phyloP scores from a whole-genome alignment of 352 stramenopile species.

The Aphanomyces euteiches region DNA sequence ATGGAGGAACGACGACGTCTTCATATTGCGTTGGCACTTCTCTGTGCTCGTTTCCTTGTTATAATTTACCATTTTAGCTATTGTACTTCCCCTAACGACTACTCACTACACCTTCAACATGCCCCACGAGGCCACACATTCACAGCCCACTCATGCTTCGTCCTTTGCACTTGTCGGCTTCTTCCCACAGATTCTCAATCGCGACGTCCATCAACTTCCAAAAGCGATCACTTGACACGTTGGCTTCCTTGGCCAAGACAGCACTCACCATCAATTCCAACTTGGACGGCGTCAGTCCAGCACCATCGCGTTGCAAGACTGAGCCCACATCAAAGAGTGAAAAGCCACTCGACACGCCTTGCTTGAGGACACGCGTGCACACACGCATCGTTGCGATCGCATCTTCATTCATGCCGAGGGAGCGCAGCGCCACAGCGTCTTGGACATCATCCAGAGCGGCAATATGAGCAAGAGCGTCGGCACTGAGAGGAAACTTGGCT shows the following conservation, averaged over 20 bases:
- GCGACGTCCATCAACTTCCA: constrained; percentile 47
- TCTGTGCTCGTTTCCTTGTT: neutral
- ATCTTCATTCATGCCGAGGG: constrained; percentile 74
- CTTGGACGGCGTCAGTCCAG: constrained; percentile 70
- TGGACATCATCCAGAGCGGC: constrained; percentile 51
- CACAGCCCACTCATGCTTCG: constrained; percentile 83
- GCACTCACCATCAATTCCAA: constrained; percentile 66
- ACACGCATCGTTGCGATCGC: constrained; percentile 79
- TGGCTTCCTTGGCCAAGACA: constrained; percentile 39
- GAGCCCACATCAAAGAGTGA: constrained; percentile 82
- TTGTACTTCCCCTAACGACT: neutral
- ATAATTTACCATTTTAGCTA: constrained; percentile 3
- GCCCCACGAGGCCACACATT: no score
- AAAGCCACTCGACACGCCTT: constrained; percentile 69
- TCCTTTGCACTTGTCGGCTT: constrained; percentile 80
- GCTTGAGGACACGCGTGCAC: constrained; percentile 69
- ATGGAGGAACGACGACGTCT: no score
- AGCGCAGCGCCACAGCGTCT: constrained; percentile 59
- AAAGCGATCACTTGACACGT: constrained; percentile 45
- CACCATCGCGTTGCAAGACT: constrained; percentile 72
- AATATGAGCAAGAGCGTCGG: constrained; percentile 71
- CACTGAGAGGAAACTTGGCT: constrained; percentile 82
- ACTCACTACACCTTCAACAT: neutral
- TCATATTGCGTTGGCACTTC: no score
- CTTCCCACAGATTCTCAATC: constrained; percentile 47